A percentile compares a stretch with the other conserved stretches of the same genome.
phyloP scores from a whole-genome alignment of 352 stramenopile species.

The Thraustochytrium sp. region DNA sequence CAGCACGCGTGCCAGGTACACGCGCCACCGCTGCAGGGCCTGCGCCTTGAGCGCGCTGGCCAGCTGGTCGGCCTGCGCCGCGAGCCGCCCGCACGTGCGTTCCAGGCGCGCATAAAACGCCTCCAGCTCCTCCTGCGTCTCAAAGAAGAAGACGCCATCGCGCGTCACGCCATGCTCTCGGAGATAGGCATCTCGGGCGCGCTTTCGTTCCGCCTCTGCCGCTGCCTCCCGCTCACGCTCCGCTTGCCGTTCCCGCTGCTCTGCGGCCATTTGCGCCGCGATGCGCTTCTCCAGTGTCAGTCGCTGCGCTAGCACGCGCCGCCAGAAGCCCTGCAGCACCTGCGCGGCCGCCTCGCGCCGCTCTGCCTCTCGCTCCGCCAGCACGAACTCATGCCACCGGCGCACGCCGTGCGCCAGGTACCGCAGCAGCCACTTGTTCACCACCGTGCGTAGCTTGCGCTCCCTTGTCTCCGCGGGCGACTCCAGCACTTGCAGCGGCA shows the following conservation, averaged over 20 bases:
- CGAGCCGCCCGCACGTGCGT: neutral
- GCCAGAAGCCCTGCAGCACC: neutral
- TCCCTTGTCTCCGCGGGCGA: neutral
- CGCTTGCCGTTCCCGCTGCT: neutral
- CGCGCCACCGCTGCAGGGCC: neutral
- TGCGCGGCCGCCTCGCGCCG: neutral
- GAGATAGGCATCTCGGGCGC: neutral
- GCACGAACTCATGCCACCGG: neutral
- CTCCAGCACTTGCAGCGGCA: neutral
- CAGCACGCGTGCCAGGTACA: neutral
- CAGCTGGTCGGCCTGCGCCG: neutral
- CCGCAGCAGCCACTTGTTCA: neutral
- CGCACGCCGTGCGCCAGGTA: neutral
- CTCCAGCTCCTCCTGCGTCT: neutral
- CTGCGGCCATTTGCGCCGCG: neutral
- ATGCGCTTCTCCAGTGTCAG: slow-evolving; percentile 19
- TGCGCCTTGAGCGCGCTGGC: neutral
- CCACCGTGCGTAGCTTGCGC: neutral
- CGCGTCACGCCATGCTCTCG: slow-evolving; percentile 23
- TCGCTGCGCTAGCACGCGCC: neutral
- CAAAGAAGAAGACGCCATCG: slow-evolving; percentile 12
- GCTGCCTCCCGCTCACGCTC: neutral
- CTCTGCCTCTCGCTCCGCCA: neutral
- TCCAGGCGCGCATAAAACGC: neutral
- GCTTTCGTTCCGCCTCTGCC: neutral